Evolutionary conservation across 371 early-diverging fungal genomes (phyloP), one percentile per base, ranked within the genome.

Genomic region (Mucor piriformis): DNA sequence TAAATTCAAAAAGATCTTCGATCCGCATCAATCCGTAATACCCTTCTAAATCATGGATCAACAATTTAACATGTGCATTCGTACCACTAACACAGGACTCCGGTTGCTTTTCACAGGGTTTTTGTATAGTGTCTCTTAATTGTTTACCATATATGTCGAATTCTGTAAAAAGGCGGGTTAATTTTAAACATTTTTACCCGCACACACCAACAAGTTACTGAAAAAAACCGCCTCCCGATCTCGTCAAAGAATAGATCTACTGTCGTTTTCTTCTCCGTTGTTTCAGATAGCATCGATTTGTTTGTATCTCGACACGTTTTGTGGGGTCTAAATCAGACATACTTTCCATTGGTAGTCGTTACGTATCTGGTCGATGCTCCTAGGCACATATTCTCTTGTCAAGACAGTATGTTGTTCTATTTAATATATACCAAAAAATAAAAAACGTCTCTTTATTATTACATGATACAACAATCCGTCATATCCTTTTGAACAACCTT

Each of bases 1-100:
- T 88, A 70, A 96, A 89, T 69, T 97, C 97, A 58, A 93, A 92
- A 15, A 96, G 82, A 67, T 97, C 97, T 68, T 96, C 97, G 2
- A 88, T 69, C 37, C 92, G 83, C 69, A 96, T 79, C 10, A 90
- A 80, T 6, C 93, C 94, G 59, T 93, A 88, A 58, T 90, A 97
- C 25, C 94, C 83, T 24, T 82, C 84, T 59, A 88, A 72, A 69
- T 96, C 96, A 65, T 94, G 92, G 44, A 96, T 84, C 54, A 97
- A 74, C 29, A 81, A 87, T 53, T 90, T 82, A 65, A 97, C 77
- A 70, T 94, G 95, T 32, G 85, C 81, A 71, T 96, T 96, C 69
- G 96, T 77, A 55, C 96, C 95, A 55, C 95, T 92, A n/a, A n/a
- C n/a, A n/a, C n/a, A n/a, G n/a, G n/a, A n/a, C n/a, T n/a, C n/a